Percentiles rank a stretch among this genome's conserved stretches.
Evolutionary conservation across 2,329 filamentous ascomycete species (phyloP).

Genomic region (Colletotrichum sp.): DNA sequence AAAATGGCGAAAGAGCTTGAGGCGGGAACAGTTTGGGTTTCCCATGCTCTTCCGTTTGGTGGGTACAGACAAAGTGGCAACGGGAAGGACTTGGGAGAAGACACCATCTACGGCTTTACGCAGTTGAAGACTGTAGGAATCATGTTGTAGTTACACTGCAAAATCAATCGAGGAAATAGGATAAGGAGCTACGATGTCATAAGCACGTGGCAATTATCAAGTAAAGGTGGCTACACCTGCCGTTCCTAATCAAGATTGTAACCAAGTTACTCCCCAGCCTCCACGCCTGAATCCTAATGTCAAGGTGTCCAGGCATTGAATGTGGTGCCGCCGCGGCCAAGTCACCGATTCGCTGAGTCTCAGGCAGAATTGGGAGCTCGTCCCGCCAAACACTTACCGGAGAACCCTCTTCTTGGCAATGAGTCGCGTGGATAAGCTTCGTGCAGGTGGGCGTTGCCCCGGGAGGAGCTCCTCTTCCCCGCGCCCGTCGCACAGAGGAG

Average conservation of each 20-base stretch:
- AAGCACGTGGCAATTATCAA: not conserved
- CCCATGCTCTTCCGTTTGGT: not conserved
- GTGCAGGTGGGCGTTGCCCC: not conserved
- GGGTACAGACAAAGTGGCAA: not conserved
- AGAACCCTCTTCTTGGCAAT: not conserved
- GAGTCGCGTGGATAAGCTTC: not conserved
- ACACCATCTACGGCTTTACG: not conserved
- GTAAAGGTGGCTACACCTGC: not conserved
- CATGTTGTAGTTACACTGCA: not conserved
- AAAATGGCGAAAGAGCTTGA: not conserved
- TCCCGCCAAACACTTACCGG: not conserved
- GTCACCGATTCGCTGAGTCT: not conserved
- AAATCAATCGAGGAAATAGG: not conserved
- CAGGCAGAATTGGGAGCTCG: not conserved
- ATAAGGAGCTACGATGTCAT: rapidly evolving
- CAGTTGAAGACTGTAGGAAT: not conserved
- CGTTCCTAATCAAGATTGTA: not conserved
- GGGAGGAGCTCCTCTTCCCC: not conserved
- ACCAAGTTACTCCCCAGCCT: not conserved
- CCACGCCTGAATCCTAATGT: not conserved
- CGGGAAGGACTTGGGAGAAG: not conserved
- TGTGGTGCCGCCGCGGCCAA: not conserved
- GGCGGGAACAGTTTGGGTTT: not conserved
- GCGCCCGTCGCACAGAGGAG: not conserved
- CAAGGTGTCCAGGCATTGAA: not conserved